phyloP scores from a whole-genome alignment of 345 rosid genomes.

The Clausena lansium region DNA sequence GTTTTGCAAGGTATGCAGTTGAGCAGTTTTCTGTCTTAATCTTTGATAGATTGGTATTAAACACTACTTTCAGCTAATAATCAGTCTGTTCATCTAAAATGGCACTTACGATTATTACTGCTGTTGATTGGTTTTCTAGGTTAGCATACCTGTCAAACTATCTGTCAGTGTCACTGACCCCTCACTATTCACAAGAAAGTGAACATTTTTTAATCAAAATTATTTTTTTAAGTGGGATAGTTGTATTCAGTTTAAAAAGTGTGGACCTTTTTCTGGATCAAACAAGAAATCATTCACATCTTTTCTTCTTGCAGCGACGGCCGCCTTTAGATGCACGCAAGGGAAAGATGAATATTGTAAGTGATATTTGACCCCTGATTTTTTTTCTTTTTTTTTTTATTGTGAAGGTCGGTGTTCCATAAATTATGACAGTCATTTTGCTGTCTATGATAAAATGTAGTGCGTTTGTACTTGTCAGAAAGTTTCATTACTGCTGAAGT shows the following conservation, averaged over 20 bases:
- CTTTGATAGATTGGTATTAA: background rate
- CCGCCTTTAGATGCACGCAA: constrained; percentile 57
- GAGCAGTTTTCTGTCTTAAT: constrained; percentile 1
- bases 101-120: background rate
- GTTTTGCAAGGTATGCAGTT: constrained; percentile 65
- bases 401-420: background rate
- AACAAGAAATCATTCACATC: constrained; percentile 3
- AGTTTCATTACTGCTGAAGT: background rate
- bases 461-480: background rate
- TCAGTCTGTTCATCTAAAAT: background rate
- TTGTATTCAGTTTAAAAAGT: background rate
- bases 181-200: background rate
- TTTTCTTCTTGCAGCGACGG: constrained; percentile 53
- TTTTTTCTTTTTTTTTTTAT: background rate
- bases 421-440: background rate
- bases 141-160: background rate
- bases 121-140: background rate
- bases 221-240: background rate
- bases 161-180: background rate
- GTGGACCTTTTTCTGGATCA: background rate
- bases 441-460: constrained; percentile 11
- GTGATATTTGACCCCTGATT: constrained; percentile 19
- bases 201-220: background rate
- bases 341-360: constrained; percentile 65
- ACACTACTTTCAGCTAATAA: background rate